A percentile compares a stretch with the other conserved stretches of the same genome.
These are phyloP conservation scores for Hypsizygus marmoreus DNA, from an alignment of 768 basidiomycete genomes.

Conservation along the genomic window DNA sequence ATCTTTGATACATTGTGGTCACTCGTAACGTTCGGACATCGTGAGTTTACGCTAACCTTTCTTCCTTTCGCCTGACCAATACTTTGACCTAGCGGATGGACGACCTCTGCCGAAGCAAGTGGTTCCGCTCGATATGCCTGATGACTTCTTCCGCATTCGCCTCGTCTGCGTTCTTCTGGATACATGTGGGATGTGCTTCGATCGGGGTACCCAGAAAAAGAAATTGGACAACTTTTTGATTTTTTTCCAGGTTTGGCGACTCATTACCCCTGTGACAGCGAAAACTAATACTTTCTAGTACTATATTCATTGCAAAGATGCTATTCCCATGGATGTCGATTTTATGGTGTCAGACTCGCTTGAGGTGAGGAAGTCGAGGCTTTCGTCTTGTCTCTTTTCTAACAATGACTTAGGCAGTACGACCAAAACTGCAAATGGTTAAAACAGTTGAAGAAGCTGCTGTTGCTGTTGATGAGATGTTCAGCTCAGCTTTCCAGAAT, in stretches of 20 bases:
- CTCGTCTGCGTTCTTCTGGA: conserved; percentile 92
- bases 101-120: conserved; percentile 79
- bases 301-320: conserved; percentile 87
- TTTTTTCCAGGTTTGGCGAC: conserved; percentile 82
- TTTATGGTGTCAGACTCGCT: conserved; percentile 96
- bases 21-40: conserved; percentile 92
- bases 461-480: conserved; percentile 86
- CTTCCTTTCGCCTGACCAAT: conserved; percentile 6
- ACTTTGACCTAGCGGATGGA: conserved; percentile 68
- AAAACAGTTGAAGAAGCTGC: conserved; percentile 89
- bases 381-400: neutral
- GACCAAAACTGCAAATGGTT: conserved; percentile 72
- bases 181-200: conserved; percentile 97
- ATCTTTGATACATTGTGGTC: conserved; percentile 96
- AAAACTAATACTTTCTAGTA: conserved; percentile 44
- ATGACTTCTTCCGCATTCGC: conserved; percentile 94
- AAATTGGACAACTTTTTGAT: conserved; percentile 91
- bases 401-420: conserved; percentile 59
- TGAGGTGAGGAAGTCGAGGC: conserved; percentile 54
- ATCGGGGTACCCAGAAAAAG: conserved; percentile 87
- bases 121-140: conserved; percentile 83
- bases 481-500: conserved; percentile 65
- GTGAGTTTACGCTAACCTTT: conserved; percentile 52
- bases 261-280: neutral
- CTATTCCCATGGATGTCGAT: conserved; percentile 95